phyloP scores from a whole-genome alignment of 768 basidiomycete species.

The Pisolithus tinctorius region DNA sequence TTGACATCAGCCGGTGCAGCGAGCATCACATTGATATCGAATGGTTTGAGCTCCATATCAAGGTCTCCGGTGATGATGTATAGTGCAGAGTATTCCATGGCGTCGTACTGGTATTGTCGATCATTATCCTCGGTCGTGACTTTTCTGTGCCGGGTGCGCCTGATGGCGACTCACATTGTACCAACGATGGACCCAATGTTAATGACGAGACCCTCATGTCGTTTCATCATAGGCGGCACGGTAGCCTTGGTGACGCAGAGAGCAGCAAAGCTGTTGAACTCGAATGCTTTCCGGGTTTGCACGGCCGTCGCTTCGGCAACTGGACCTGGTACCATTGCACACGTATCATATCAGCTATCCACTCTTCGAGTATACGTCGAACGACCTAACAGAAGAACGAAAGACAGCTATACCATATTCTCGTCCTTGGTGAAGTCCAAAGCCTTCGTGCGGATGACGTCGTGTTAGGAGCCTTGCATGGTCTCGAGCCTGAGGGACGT shows the following conservation, averaged over 20 bases:
- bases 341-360: too few relatives aligned
- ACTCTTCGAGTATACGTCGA: too few relatives aligned
- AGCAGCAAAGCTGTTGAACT: conserved; percentile 59
- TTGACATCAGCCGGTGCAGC: conserved; percentile 59
- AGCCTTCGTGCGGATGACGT: conserved; percentile 38
- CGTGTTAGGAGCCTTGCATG: conserved; percentile 47
- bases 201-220: conserved; percentile 55
- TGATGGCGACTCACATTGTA: conserved; percentile 39
- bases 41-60: conserved; percentile 67
- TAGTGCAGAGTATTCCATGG: conserved; percentile 59
- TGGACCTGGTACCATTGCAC: conserved; percentile 25
- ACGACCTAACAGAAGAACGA: too few relatives aligned
- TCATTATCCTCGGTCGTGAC: conserved; percentile 1
- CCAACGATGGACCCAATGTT: conserved; percentile 71
- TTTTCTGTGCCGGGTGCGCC: not conserved
- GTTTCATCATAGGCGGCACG: conserved; percentile 66
- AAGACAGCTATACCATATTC: conserved; percentile 30
- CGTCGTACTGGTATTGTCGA: conserved; percentile 37
- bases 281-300: conserved; percentile 45
- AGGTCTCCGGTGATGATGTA: conserved; percentile 57
- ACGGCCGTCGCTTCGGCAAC: conserved; percentile 51
- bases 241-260: conserved; percentile 55
- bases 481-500: conserved; percentile 62
- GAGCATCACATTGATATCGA: conserved; percentile 64
- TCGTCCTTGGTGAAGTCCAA: conserved; percentile 65